phyloP scores from a whole-genome alignment of 2,329 filamentous ascomycete species.

The Calonectria pteridis region DNA sequence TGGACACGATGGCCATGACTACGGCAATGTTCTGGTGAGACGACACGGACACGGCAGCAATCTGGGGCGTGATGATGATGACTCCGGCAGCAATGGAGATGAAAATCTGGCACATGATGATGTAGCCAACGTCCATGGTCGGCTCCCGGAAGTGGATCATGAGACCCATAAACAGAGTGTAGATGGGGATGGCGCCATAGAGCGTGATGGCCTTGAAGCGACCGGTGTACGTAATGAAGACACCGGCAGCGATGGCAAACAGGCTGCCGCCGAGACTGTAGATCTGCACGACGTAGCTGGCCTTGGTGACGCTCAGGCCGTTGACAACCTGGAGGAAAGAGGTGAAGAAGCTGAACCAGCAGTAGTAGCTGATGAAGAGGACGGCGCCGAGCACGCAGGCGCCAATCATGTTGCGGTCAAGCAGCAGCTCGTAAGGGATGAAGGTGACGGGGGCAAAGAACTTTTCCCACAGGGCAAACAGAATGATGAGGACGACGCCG shows the following conservation, averaged over 20 bases:
- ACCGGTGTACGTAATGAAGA: slow-evolving; percentile 49
- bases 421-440: slow-evolving; percentile 56
- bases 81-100: slow-evolving; percentile 45
- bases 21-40: slow-evolving; percentile 66
- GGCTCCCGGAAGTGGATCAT: slow-evolving; percentile 54
- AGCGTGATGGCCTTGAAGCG: slow-evolving; percentile 50
- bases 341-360: slow-evolving; percentile 55
- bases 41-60: slow-evolving; percentile 49
- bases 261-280: slow-evolving; percentile 54
- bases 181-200: slow-evolving; percentile 46
- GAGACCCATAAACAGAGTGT: slow-evolving; percentile 44
- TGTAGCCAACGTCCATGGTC: slow-evolving; percentile 47
- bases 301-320: slow-evolving; percentile 42
- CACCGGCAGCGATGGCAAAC: slow-evolving; percentile 54
- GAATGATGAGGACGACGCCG: slow-evolving; percentile 63
- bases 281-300: slow-evolving; percentile 49
- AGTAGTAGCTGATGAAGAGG: slow-evolving; percentile 47
- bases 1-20: slow-evolving; percentile 67
- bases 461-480: slow-evolving; percentile 60
- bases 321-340: slow-evolving; percentile 57
- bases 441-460: slow-evolving; percentile 62
- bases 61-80: slow-evolving; percentile 45
- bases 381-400: slow-evolving; percentile 40
- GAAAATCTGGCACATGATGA: slow-evolving; percentile 55
- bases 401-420: slow-evolving; percentile 41